Evolutionary conservation across 768 basidiomycete species (phyloP).

Genomic region (Tylopilus intermedius): DNA sequence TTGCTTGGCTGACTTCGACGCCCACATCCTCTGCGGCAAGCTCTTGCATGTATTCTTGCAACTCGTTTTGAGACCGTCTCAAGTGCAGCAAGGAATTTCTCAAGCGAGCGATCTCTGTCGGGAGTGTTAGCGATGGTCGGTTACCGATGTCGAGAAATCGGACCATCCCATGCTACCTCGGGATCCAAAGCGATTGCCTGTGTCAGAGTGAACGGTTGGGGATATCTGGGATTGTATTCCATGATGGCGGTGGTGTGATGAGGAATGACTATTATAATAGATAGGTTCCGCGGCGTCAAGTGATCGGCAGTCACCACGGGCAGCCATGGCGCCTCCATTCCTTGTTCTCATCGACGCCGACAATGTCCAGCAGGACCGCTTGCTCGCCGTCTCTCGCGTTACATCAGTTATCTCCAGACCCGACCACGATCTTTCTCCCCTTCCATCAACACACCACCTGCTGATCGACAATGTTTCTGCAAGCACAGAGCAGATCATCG

Average conservation of each 20-base stretch:
- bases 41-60: slow-evolving; percentile 43
- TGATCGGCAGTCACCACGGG: neutral
- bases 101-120: slow-evolving; percentile 67
- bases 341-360: slow-evolving; percentile 53
- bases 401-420: slow-evolving; percentile 64
- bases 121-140: neutral
- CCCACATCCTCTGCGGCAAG: slow-evolving; percentile 40
- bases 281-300: no score
- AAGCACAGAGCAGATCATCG: slow-evolving; percentile 51
- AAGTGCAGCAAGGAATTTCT: slow-evolving; percentile 66
- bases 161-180: slow-evolving; percentile 67
- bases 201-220: slow-evolving; percentile 69
- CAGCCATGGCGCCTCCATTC: slow-evolving; percentile 37
- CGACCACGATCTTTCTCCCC: slow-evolving; percentile 29
- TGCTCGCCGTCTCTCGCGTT: slow-evolving; percentile 62
- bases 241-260: slow-evolving; percentile 29
- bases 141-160: neutral
- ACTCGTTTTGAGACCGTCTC: slow-evolving; percentile 53
- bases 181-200: slow-evolving; percentile 65
- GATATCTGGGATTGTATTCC: slow-evolving; percentile 63
- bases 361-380: slow-evolving; percentile 41
- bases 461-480: slow-evolving; percentile 49
- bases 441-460: slow-evolving; percentile 39
- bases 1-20: slow-evolving; percentile 52
- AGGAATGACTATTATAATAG: no score